Evolutionary conservation across 306 rosid species (phyloP), one percentile per base, ranked within the genome.

Genomic region (Cicer pinnatifidum): DNA sequence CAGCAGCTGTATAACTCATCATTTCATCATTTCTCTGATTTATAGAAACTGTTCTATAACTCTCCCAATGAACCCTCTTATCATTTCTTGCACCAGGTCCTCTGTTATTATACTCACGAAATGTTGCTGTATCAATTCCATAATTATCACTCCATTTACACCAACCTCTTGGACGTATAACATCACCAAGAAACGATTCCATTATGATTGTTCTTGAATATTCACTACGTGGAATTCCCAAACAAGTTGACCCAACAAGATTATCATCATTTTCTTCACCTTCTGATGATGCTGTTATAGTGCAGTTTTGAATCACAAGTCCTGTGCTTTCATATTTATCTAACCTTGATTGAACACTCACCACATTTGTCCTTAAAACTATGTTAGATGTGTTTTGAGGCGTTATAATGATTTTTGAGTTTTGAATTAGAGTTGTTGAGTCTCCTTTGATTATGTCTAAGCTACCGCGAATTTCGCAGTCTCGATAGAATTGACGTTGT

Each of bases 161-260:
- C 87, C 84, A 84, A 23, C 78, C 87, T 13, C 48, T 28, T 20
- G 80, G 66, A 5, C 50, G 40, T 38, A 76, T 60, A 52, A 81
- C 84, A 35, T 81, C 72, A 20, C 77, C 81, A 10, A 67, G 4
- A 41, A 9, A 71, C 43, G 84, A 83, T 52, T 83, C 83, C 83
- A 83, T 75, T 17, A 83, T 15, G 57, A 65, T 58, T 41, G 75
- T 75, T 62, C 56, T 83, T 35, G 83, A 79, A 15, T 63, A 48
- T 8, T 35, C 28, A 9, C 6, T 45, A 62, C 8, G 33, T 13
- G 81, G 77, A 3, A 61, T 17, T 1, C 80, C 77, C 45, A 69
- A 44, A 19, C 48, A 75, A 7, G 77, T 62, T 6, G 75, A 19
- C 19, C 11, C 52, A 9, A 9, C 39, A 35, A 80, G 69, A 52